Percentiles rank a stretch among this genome's conserved stretches.
phyloP scores from a whole-genome alignment of 441 rosid species.

The Caryocar brasiliense region DNA sequence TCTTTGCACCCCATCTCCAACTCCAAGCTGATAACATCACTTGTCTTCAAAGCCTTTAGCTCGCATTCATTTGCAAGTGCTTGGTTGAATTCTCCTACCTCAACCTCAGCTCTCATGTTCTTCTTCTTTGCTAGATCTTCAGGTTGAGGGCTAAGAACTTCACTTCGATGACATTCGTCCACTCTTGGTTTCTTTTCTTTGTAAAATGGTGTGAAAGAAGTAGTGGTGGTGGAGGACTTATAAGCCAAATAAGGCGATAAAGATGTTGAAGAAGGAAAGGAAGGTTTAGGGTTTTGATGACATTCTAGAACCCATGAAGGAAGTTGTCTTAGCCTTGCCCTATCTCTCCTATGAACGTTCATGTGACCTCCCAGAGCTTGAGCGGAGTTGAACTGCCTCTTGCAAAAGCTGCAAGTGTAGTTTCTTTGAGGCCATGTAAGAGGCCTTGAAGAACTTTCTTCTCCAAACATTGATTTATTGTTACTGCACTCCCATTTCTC shows the following conservation, averaged over 20 bases:
- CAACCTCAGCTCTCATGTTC: slow-evolving; percentile 5
- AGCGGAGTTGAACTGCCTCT: slow-evolving; percentile 67
- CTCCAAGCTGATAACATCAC: slow-evolving; percentile 22
- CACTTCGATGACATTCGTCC: not conserved
- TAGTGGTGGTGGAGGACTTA: not conserved
- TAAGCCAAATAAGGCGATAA: slow-evolving; percentile 4
- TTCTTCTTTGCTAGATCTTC: slow-evolving; percentile 15
- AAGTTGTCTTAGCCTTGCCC: slow-evolving; percentile 56
- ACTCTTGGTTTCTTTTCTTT: slow-evolving; percentile 6
- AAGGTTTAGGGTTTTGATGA: slow-evolving; percentile 19
- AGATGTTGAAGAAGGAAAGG: slow-evolving; percentile 8
- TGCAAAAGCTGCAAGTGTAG: slow-evolving; percentile 64
- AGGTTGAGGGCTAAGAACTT: not conserved
- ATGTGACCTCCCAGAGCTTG: slow-evolving; percentile 90
- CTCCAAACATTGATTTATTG: slow-evolving; percentile 23
- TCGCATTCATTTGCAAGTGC: slow-evolving; percentile 2
- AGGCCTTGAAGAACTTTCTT: slow-evolving; percentile 15
- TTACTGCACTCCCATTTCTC: slow-evolving; percentile 23
- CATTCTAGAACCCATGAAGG: slow-evolving; percentile 46
- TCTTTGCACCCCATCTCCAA: slow-evolving; percentile 29
- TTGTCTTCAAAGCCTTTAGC: slow-evolving; percentile 8
- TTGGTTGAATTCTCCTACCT: slow-evolving; percentile 10
- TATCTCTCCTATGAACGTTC: slow-evolving; percentile 80
- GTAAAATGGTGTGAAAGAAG: slow-evolving; percentile 7
- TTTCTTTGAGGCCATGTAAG: slow-evolving; percentile 52